These are phyloP conservation scores for Colletotrichum sp. DNA, from an alignment of 2,329 filamentous ascomycete genomes.

Conservation along the genomic window DNA sequence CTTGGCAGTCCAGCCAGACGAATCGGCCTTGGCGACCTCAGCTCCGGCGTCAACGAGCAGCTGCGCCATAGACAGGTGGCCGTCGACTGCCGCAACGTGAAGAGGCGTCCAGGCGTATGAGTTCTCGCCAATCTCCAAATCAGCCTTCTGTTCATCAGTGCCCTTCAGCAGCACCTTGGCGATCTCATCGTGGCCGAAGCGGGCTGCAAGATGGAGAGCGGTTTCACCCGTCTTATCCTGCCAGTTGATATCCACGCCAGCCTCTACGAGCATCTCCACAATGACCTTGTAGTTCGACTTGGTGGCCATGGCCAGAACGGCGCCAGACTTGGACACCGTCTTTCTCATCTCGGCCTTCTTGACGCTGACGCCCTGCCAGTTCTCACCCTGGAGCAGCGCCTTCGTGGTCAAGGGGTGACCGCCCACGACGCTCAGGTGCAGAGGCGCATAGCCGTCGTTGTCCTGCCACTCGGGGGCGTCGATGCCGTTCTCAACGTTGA, in stretches of 20 bases:
- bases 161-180: conserved; percentile 77
- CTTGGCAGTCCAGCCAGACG: conserved; percentile 91
- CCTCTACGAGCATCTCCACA: conserved; percentile 85
- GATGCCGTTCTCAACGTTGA: conserved; percentile 83
- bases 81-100: conserved; percentile 91
- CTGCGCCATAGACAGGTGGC: conserved; percentile 76
- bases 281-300: conserved; percentile 87
- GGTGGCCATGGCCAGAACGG: conserved; percentile 85
- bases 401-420: conserved; percentile 88
- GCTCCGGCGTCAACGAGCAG: conserved; percentile 81
- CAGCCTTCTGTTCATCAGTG: conserved; percentile 70
- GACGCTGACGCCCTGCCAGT: conserved; percentile 70
- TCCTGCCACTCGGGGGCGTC: conserved; percentile 92
- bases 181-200: conserved; percentile 84
- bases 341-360: conserved; percentile 70
- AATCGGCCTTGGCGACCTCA: conserved; percentile 75
- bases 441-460: conserved; percentile 84
- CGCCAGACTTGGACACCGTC: conserved; percentile 80
- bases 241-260: conserved; percentile 92
- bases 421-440: conserved; percentile 91
- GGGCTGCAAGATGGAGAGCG: conserved; percentile 87
- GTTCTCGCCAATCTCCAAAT: conserved; percentile 80
- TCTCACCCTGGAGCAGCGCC: conserved; percentile 79
- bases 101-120: conserved; percentile 95
- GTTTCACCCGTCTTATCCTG: conserved; percentile 90